phyloP scores from a whole-genome alignment of 352 stramenopile species.

The Globisporangium mamillatum region DNA sequence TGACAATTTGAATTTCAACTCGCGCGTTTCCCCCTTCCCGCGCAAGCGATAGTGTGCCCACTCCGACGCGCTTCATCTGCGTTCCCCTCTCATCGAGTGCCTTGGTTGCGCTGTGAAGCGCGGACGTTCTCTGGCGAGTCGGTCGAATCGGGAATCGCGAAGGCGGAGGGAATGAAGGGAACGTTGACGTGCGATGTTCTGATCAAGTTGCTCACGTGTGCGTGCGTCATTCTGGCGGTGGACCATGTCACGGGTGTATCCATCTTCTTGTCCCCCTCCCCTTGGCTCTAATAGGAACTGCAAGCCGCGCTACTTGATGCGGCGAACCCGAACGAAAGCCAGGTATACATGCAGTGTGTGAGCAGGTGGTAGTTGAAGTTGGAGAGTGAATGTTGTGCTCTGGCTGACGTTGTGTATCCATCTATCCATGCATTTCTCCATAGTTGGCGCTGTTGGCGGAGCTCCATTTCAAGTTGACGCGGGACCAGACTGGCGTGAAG shows the following conservation, averaged over 20 bases:
- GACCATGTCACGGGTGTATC: neutral
- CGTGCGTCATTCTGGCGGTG: neutral
- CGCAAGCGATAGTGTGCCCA: neutral
- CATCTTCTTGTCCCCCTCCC: neutral
- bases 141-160: neutral
- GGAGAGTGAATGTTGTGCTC: neutral
- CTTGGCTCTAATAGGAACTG: constrained; percentile 39
- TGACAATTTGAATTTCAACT: constrained; percentile 8
- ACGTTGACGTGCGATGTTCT: neutral
- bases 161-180: neutral
- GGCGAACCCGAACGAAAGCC: constrained; percentile 34
- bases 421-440: constrained; percentile 11
- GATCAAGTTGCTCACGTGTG: neutral
- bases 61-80: neutral
- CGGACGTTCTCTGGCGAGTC: neutral
- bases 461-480: constrained; percentile 77
- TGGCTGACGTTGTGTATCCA: constrained; percentile 11
- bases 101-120: neutral
- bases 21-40: neutral
- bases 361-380: neutral
- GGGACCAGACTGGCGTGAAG: constrained; percentile 71
- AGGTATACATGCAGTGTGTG: constrained; percentile 32
- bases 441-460: constrained; percentile 72
- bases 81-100: neutral
- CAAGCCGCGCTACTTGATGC: constrained; percentile 56